A percentile compares a stretch with the other conserved stretches of the same genome.
phyloP scores from a whole-genome alignment of 2,329 filamentous ascomycete genomes.

The Pseudocercospora crystallina region DNA sequence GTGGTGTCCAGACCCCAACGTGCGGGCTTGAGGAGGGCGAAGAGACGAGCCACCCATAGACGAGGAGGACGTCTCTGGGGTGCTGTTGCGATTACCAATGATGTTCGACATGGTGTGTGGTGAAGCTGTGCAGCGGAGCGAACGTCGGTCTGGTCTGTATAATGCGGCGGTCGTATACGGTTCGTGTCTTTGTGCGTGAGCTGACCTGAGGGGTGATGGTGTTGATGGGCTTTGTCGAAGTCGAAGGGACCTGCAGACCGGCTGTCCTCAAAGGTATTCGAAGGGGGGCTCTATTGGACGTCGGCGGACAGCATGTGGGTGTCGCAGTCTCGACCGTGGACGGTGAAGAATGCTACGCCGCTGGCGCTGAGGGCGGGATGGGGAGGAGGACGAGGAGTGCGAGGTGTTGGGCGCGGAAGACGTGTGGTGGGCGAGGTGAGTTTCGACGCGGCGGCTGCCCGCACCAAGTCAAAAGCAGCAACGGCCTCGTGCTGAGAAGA shows the following conservation, averaged over 20 bases:
- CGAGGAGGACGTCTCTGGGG: conserved; percentile 82
- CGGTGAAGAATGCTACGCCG: too few species aligned
- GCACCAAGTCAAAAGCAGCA: too few species aligned
- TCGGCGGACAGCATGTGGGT: too few species aligned
- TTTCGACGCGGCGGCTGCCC: too few species aligned
- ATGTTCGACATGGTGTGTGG: conserved; percentile 48
- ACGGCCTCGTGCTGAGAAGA: too few species aligned
- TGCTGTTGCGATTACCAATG: conserved; percentile 85
- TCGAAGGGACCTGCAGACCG: conserved; percentile 72
- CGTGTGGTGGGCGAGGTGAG: too few species aligned
- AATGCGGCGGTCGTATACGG: conserved; percentile 1
- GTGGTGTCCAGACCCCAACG: conserved; percentile 74
- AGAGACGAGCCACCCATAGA: conserved; percentile 71
- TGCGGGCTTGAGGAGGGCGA: conserved; percentile 59
- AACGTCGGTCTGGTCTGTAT: conserved; percentile 3
- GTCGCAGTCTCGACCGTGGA: too few species aligned
- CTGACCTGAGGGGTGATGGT: conserved; percentile 2
- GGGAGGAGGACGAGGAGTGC: not conserved
- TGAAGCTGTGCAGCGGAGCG: conserved; percentile 7
- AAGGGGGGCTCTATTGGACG: conserved; percentile 10
- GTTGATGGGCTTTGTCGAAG: conserved; percentile 14
- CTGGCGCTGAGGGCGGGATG: not conserved
- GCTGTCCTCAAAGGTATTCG: conserved; percentile 76
- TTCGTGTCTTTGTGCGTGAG: conserved; percentile 12
- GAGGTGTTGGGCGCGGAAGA: not conserved